A percentile compares a stretch with the other conserved stretches of the same genome.
Evolutionary conservation across 805 yeast species (phyloP).

Genomic region (Spencermartinsiella europaea): DNA sequence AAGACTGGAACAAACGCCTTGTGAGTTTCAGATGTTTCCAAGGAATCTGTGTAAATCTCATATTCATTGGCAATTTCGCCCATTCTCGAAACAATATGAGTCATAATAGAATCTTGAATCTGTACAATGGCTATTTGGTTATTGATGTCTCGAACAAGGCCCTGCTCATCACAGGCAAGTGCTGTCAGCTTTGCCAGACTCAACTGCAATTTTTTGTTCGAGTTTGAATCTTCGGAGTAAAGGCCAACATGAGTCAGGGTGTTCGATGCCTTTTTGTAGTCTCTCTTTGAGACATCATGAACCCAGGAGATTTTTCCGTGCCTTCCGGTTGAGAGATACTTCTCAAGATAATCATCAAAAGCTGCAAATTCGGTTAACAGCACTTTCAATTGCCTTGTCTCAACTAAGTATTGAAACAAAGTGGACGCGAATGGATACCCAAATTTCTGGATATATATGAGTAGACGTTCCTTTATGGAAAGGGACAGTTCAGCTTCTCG

Average conservation of each 20-base stretch:
- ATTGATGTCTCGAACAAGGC: conserved; percentile 43
- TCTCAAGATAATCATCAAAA: conserved; percentile 43
- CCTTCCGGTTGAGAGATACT: conserved; percentile 44
- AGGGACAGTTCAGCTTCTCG: conserved; percentile 2
- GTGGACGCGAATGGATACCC: conserved; percentile 65
- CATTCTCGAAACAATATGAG: conserved; percentile 6
- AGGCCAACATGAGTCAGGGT: conserved; percentile 42
- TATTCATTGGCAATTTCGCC: conserved; percentile 1
- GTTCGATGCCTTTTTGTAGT: conserved; percentile 47
- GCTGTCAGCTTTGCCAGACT: conserved; percentile 69
- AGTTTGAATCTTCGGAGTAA: conserved; percentile 37
- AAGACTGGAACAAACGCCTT: conserved; percentile 25
- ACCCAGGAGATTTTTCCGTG: conserved; percentile 61
- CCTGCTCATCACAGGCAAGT: conserved; percentile 35
- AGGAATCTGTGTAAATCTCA: conserved; percentile 6
- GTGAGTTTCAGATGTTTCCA: conserved; percentile 13
- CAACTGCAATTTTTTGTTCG: conserved; percentile 50
- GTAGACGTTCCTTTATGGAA: conserved; percentile 1
- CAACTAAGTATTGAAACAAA: conserved; percentile 55
- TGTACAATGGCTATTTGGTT: conserved; percentile 44
- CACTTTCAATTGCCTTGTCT: conserved; percentile 45
- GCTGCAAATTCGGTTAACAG: conserved; percentile 55
- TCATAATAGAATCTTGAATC: conserved; percentile 38
- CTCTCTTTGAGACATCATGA: conserved; percentile 47
- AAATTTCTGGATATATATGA: conserved; percentile 34